Evolutionary conservation across 108 stramenopile genomes (phyloP).

Genomic region (Cyclotella distinguenda): DNA sequence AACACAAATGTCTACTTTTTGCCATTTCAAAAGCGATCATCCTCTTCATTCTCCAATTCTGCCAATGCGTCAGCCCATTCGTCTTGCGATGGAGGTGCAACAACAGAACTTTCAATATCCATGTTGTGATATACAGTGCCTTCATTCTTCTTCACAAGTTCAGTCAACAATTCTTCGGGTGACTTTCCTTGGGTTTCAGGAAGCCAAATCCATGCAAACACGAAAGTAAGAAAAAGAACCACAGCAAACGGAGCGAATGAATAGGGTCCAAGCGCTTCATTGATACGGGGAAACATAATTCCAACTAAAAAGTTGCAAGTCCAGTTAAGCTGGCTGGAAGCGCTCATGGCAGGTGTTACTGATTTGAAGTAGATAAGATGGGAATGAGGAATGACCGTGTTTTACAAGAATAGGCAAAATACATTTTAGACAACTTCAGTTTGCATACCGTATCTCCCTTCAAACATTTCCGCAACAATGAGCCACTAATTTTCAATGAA

Average conservation of each 20-base stretch:
- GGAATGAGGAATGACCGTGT: no score
- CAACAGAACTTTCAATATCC: slow-evolving; percentile 41
- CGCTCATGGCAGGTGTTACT: slow-evolving; percentile 83
- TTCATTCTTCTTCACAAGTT: slow-evolving; percentile 65
- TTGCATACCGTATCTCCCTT: slow-evolving; percentile 91
- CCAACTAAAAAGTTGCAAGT: slow-evolving; percentile 88
- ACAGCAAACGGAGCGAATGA: slow-evolving; percentile 83
- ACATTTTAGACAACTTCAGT: no score
- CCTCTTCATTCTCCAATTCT: slow-evolving; percentile 18
- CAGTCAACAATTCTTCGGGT: slow-evolving; percentile 67
- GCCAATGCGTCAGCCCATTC: slow-evolving; percentile 46
- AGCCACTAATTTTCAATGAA: slow-evolving; percentile 75
- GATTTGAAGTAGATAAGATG: no score
- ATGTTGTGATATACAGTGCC: slow-evolving; percentile 74
- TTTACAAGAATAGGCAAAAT: no score
- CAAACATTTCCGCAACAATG: slow-evolving; percentile 92
- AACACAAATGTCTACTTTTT: no score
- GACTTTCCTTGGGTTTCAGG: slow-evolving; percentile 89
- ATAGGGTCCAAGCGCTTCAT: slow-evolving; percentile 69
- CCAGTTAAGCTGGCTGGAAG: slow-evolving; percentile 90
- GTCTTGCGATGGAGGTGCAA: slow-evolving; percentile 31
- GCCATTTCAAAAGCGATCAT: no score
- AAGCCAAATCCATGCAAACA: slow-evolving; percentile 48
- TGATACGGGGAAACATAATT: slow-evolving; percentile 83
- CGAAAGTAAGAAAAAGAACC: slow-evolving; percentile 55